Evolutionary conservation across 805 yeast species (phyloP), one percentile per base, ranked within the genome.

Genomic region (Naumovozyma dairenensis): DNA sequence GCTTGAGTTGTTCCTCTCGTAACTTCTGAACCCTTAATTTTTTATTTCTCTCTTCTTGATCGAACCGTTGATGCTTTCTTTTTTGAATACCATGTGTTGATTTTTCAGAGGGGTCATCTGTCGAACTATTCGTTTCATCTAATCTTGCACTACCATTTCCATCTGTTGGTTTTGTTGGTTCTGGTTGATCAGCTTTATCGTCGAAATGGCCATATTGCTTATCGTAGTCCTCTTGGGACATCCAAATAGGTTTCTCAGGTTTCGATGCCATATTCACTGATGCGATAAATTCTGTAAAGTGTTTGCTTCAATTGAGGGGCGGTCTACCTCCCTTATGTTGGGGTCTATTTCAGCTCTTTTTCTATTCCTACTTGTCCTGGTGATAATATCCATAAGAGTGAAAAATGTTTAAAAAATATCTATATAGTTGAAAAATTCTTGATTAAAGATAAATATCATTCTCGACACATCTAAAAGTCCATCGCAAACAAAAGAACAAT

Each of bases 211-310:
- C 52, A 42, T 55, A 53, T 35, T 55, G 51, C 28, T 45, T 44
- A 41, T 57, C 56, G 35, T 55, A 55, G 32, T 58, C 60, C 36
- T 57, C 59, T 32, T 59, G 57, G 32, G 61, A 54, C 63, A 58
- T 57, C 57, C 60, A 53, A 29, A 54, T 51, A 29, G 63, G 60
- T 33, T 57, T 59, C 16, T 57, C 60, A 19, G 61, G 60, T 28
- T 35, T 47, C 16, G 37, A 13, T 10, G 24, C 31, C 31, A 28
- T 28, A 10, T 5, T 17, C 8, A 17, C 15, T 13, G 40, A 32
- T 48, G n/a, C n/a, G n/a, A n/a, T n/a, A n/a, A n/a, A n/a, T n/a
- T n/a, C n/a, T n/a, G n/a, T n/a, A n/a, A n/a, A n/a, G n/a, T n/a
- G n/a, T n/a, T n/a, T n/a, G n/a, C n/a, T n/a, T n/a, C n/a, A n/a